Base-by-base conservation (phyloP, 805 yeast species). In the Lachancea fermentati region DNA sequence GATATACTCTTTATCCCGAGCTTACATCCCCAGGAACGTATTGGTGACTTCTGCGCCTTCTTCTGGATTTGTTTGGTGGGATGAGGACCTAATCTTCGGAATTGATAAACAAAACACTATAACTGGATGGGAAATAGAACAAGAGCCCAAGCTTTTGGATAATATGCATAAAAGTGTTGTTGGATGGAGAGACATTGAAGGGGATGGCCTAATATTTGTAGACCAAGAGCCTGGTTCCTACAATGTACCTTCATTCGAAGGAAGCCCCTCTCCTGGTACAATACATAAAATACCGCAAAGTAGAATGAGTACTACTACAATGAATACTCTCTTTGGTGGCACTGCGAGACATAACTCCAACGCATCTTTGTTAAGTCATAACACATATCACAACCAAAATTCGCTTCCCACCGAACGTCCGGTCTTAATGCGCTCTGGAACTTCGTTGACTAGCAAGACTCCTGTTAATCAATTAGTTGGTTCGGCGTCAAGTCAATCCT, bases 1-100 rank as follows among this genome's bases (percentile, higher is more conserved):
- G 36, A 71, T 86, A 3, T 86, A 85, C 73, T 79, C 79, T 32
- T 66, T 86, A 37, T 71, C 72, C 28, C 68, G 96, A 47, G 84
- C 79, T 48, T 81, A 73, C 54, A 73, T 88, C 16, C 96, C 97
- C 1, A 70, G 72, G 30, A 66, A 72, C 47, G 66, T 72, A 4
- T 58, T 62, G 12, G 42, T 47, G 15, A 55, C 63, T 8, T 34
- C 51, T 2, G 50, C 62, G 5, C 53, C 63, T 5, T 57, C 65
- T 0, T 37, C 51, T 13, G 66, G 66, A 5, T 44, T 62, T 34
- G 64, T 58, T 2, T 62, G 66, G 66, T 60, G 61, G 58, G 59
- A 62, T 42, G 55, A 56, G 3, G 47, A 54, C n/a, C 30, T 47
- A 15, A 43, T 62, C n/a, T 60, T 62, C 30, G 55, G 54, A 43